These are phyloP conservation scores for Colletotrichum sp. DNA, from an alignment of 2,329 filamentous ascomycete species.

Conservation along the genomic window DNA sequence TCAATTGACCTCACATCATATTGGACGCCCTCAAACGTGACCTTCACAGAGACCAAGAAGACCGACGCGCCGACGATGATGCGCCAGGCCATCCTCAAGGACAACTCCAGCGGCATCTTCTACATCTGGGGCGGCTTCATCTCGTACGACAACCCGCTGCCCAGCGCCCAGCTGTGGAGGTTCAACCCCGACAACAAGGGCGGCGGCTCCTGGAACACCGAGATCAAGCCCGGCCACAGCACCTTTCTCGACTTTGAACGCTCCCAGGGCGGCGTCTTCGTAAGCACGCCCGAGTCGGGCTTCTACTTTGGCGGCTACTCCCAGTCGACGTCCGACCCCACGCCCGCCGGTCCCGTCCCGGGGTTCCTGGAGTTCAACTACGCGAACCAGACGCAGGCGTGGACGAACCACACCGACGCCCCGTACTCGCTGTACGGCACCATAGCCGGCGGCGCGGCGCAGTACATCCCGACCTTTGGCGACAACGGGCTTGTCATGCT, in stretches of 20 bases:
- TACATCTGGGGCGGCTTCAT: conserved; percentile 23
- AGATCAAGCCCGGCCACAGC: conserved; percentile 3
- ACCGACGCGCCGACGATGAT: conserved; percentile 9
- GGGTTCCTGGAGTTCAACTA: conserved; percentile 19
- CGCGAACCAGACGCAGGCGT: conserved; percentile 2
- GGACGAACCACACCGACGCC: conserved; percentile 8
- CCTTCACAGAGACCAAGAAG: conserved; percentile 10
- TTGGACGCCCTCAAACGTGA: conserved; percentile 12
- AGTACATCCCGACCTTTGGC: conserved; percentile 16
- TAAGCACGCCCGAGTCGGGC: conserved; percentile 14
- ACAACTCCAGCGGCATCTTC: not conserved
- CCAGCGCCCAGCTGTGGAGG: conserved; percentile 12
- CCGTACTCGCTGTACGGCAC: conserved; percentile 15
- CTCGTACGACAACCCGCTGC: not conserved
- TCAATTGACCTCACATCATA: conserved; percentile 21
- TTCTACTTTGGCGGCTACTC: conserved; percentile 21
- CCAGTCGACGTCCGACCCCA: not conserved
- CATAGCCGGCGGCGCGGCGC: not conserved
- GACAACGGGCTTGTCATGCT: conserved; percentile 19
- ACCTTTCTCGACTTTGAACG: conserved; percentile 1
- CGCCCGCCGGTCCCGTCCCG: not conserved
- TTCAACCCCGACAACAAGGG: conserved; percentile 16
- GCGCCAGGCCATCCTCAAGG: conserved; percentile 10
- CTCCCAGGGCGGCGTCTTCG: conserved; percentile 5
- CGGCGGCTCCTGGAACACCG: conserved; percentile 20